These are phyloP conservation scores for Juncus inflexus DNA, from an alignment of 176 grass and related monocot species.

Conservation along the genomic window DNA sequence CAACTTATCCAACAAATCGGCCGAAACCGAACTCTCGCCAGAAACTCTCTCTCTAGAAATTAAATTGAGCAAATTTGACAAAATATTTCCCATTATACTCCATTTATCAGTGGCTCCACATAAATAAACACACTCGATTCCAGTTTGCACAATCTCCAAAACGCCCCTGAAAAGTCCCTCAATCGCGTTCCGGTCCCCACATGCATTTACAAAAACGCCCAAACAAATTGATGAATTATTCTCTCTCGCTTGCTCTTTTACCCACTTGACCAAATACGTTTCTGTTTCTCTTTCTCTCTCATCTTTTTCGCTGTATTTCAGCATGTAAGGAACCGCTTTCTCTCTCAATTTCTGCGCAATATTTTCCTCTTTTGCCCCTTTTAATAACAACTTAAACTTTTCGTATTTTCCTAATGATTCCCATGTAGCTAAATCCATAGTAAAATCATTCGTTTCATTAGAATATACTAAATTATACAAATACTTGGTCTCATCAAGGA, in stretches of 20 bases:
- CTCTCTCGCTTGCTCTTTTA: slow-evolving; percentile 76
- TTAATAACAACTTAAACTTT: slow-evolving; percentile 91
- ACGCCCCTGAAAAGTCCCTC: slow-evolving; percentile 70
- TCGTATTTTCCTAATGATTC: slow-evolving; percentile 68
- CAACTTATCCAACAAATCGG: slow-evolving; percentile 56
- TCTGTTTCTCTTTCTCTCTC: slow-evolving; percentile 30
- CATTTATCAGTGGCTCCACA: slow-evolving; percentile 80
- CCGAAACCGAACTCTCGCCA: slow-evolving; percentile 32
- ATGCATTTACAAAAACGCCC: slow-evolving; percentile 74
- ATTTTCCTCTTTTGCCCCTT: slow-evolving; percentile 68
- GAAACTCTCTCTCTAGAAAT: slow-evolving; percentile 47
- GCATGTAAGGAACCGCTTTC: slow-evolving; percentile 84
- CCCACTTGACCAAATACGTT: slow-evolving; percentile 61
- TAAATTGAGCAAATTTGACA: slow-evolving; percentile 66
- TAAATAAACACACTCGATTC: slow-evolving; percentile 74
- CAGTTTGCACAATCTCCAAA: slow-evolving; percentile 65
- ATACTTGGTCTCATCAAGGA: slow-evolving; percentile 76
- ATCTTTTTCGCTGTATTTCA: slow-evolving; percentile 41
- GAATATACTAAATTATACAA: slow-evolving; percentile 72
- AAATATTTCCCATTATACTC: slow-evolving; percentile 82
- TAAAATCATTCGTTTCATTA: slow-evolving; percentile 54
- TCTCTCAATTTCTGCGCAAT: slow-evolving; percentile 59
- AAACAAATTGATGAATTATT: slow-evolving; percentile 64
- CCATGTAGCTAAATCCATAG: slow-evolving; percentile 67
- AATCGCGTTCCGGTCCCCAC: slow-evolving; percentile 55